These are phyloP conservation scores for barley (Hordeum vulgare) DNA, from an alignment of 176 grass and related monocot genomes.

Conservation along the genomic window DNA sequence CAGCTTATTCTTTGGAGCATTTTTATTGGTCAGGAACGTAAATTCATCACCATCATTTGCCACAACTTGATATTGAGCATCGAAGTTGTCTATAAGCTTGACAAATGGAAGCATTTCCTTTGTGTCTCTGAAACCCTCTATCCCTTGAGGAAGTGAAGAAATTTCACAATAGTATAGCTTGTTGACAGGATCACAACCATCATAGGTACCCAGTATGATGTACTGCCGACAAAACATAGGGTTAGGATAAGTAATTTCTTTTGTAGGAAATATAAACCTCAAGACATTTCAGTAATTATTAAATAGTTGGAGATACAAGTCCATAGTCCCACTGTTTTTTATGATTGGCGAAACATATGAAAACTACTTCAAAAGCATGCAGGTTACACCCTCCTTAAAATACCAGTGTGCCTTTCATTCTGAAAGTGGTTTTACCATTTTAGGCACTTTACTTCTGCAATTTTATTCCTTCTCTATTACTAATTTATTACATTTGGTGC, in stretches of 20 bases:
- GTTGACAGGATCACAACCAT: conserved; percentile 86
- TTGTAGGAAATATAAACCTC: neutral
- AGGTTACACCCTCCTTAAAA: neutral
- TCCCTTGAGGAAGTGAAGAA: conserved; percentile 57
- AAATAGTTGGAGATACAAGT: neutral
- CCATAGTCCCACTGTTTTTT: neutral
- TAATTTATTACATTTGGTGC: neutral
- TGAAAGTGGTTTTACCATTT: neutral
- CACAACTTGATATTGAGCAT: conserved; percentile 63
- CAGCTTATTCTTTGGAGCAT: conserved; percentile 73
- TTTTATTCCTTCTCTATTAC: neutral
- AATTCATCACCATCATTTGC: conserved; percentile 75
- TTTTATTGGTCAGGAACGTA: conserved; percentile 89
- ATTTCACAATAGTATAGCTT: conserved; percentile 85
- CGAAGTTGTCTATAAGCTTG: conserved; percentile 83
- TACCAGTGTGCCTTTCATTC: neutral
- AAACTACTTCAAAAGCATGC: neutral
- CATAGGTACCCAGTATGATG: conserved; percentile 50
- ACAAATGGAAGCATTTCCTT: conserved; percentile 73
- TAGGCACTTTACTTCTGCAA: neutral
- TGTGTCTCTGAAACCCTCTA: conserved; percentile 56
- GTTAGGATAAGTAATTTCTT: neutral
- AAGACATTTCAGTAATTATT: neutral
- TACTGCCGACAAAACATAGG: conserved; percentile 51
- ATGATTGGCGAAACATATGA: neutral